Conservation (phyloP, 306 rosid species). For the Ormosia semicastrata region DNA sequence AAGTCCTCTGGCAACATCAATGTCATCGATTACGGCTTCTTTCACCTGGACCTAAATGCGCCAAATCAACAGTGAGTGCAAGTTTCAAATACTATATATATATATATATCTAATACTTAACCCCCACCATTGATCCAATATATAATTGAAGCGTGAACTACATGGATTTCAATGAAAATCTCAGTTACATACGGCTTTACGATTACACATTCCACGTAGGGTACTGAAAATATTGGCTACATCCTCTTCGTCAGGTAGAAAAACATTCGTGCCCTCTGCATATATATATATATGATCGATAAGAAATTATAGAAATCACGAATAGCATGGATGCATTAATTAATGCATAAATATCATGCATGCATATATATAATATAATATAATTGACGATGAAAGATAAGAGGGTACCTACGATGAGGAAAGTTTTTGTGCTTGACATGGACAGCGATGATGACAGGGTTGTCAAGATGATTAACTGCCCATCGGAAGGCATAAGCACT, state of each 20-base stretch:
- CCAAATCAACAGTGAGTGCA: not conserved
- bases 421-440: constrained; percentile 62
- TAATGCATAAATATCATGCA: not conserved
- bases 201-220: constrained; percentile 58
- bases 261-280: constrained; percentile 47
- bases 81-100: not conserved
- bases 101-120: no score
- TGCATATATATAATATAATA: not conserved
- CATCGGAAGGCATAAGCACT: constrained; percentile 69
- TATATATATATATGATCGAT: not conserved
- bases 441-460: constrained; percentile 53
- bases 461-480: constrained; percentile 75
- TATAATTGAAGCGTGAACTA: not conserved
- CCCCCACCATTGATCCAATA: not conserved
- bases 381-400: constrained; percentile 4
- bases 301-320: not conserved
- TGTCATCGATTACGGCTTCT: constrained; percentile 68
- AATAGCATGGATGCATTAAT: not conserved
- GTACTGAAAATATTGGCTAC: constrained; percentile 43
- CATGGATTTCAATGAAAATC: not conserved
- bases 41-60: constrained; percentile 51
- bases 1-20: constrained; percentile 63
- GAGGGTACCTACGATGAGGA: constrained; percentile 77
- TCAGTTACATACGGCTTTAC: constrained; percentile 55
- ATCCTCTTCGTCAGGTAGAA: constrained; percentile 43